Base-by-base conservation (phyloP, 805 yeast genomes). In the Nakazawaea ernobii region DNA sequence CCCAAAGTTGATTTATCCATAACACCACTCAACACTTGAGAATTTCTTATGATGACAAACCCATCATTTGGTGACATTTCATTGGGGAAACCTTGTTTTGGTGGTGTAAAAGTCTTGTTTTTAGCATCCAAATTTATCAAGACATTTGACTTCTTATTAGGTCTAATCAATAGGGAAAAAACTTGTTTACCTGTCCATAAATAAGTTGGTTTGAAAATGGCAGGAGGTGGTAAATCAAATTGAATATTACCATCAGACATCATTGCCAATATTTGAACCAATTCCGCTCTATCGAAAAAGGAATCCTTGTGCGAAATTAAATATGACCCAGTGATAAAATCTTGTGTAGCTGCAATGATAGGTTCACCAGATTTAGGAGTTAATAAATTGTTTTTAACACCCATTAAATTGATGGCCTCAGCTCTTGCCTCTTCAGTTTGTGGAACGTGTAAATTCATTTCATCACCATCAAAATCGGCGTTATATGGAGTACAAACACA, bases 401-500 rank as follows among this genome's bases (percentile, higher is more conserved):
- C 99, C 99, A 94, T 94, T 60, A 94, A 74, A 59, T 86, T 87
- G 67, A 92, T 89, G n/a, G 99, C 99, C 66, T 94, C 99, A 0
- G 98, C 96, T 54, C 99, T 74, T 1, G 99, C 98, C 67, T 94
- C 99, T 68, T 94, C 98, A 1, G 98, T 94, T 66, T 94, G 99
- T 1, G 99, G 99, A 40, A 94, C 99, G 63, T 94, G 99, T 61
- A 94, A 73, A 66, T 94, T 94, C 99, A 94, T 94, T 67, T 94
- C 99, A 69, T 94, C 99, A 68, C 99, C 99, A 67, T 94, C 99
- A 63, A 94, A 94, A 77, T 94, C 99, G 35, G 99, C 99, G 65
- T 95, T 95, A 69, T 94, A 94, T 1, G 99, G 99, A 0, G 99
- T 94, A 71, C 99, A 94, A 8, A 94, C 99, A 84, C 99, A 94